Evolutionary conservation across 805 yeast genomes (phyloP), one percentile per base, ranked within the genome.

Genomic region (Lipomyces japonicus): DNA sequence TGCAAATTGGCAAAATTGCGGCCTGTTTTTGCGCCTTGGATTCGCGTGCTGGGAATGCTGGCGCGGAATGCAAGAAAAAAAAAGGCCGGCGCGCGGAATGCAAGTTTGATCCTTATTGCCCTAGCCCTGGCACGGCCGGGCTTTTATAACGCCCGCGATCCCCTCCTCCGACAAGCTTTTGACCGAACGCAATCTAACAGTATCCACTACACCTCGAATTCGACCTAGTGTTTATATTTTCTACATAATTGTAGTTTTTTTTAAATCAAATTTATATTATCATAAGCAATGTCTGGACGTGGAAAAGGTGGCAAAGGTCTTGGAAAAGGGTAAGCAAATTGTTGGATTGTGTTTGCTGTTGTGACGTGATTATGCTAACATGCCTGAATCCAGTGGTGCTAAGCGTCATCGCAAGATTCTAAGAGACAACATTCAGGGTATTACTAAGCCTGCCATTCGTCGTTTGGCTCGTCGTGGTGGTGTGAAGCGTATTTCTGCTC

Each of bases 391-490:
- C 24, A 55, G 97, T 78, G 98, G 98, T 80, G 98, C 98, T 69
- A 91, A 91, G 84, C 89, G 98, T 78, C 98, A 91, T 89, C 88
- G 97, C 84, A 90, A 90, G 87, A 87, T 91, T 76, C 81, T 90
- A 63, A 90, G 97, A 82, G 98, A 93, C 76, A 93, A 91, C 91
- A 91, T 93, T 65, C 97, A 90, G 78, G 98, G 98, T 81, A 91
- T 91, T 73, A 91, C 98, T 60, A 91, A 91, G 83, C 98, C 98
- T 72, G 98, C 98, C 71, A 91, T 91, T 71, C 89, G 98, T 81
- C 91, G 98, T 87, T 85, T 91, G 69, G 98, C 98, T 46, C 91
- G 98, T 84, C 89, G 98, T 87, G 98, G 98, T 79, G 98, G 98
- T 90, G 98, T 91, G 71, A 91, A 91, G 85, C 96, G 98, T 86